These are phyloP conservation scores for Imleria badia DNA, from an alignment of 768 basidiomycete genomes.

Conservation along the genomic window DNA sequence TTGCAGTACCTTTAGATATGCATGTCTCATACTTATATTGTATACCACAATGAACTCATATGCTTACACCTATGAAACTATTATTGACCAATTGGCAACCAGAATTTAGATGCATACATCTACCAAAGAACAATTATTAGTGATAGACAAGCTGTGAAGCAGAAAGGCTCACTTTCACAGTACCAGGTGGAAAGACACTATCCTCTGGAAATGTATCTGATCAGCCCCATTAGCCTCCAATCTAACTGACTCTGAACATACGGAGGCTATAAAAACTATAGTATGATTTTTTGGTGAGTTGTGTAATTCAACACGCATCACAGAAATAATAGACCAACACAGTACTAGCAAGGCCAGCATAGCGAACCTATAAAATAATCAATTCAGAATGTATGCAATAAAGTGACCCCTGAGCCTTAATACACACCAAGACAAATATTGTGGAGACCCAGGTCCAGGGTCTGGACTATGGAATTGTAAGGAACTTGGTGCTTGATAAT, in stretches of 20 bases:
- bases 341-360: no score
- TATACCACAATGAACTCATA: background rate
- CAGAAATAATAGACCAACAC: no score
- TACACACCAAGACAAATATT: background rate
- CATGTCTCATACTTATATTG: background rate
- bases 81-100: background rate
- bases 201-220: background rate
- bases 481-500: background rate
- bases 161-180: background rate
- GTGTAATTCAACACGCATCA: no score
- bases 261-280: no score
- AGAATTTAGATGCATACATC: background rate
- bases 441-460: background rate
- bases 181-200: background rate
- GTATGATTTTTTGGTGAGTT: no score
- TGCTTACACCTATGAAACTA: constrained; percentile 3
- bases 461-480: background rate
- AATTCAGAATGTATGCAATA: no score
- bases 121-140: background rate
- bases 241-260: background rate
- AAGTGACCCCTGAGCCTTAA: no score
- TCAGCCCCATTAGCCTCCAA: background rate
- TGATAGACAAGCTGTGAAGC: no score
- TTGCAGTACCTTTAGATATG: background rate
- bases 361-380: no score